Conservation (phyloP, 768 basidiomycete genomes). For the Suillus ampliporus region DNA sequence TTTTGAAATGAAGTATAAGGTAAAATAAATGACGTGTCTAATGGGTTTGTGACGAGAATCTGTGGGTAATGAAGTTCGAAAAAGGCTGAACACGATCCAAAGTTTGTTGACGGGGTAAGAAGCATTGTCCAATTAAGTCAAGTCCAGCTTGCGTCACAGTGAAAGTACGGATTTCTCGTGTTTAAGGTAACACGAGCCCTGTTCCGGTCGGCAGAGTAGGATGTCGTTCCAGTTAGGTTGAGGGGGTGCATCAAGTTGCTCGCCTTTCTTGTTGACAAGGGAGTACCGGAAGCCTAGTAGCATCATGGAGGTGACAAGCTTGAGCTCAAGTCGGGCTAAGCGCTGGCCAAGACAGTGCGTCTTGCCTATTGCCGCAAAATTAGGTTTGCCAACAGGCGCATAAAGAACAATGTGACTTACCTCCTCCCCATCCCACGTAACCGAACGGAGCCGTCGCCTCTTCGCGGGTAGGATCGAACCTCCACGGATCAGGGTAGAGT, state of each 20-base stretch:
- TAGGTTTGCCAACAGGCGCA: slow-evolving; percentile 19
- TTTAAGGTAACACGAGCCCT: slow-evolving; percentile 57
- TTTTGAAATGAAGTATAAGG: slow-evolving; percentile 16
- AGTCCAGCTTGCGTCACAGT: slow-evolving; percentile 29
- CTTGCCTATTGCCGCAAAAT: slow-evolving; percentile 54
- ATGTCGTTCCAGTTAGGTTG: slow-evolving; percentile 83
- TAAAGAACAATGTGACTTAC: slow-evolving; percentile 47
- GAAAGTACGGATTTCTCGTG: slow-evolving; percentile 38
- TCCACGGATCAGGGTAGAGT: slow-evolving; percentile 79
- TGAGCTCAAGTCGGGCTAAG: slow-evolving; percentile 75
- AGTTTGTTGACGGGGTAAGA: slow-evolving; percentile 8
- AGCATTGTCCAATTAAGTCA: slow-evolving; percentile 25
- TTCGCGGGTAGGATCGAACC: slow-evolving; percentile 66
- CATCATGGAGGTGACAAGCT: slow-evolving; percentile 71
- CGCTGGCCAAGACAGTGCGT: slow-evolving; percentile 75
- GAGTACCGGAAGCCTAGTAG: slow-evolving; percentile 65
- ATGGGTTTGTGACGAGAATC: not conserved
- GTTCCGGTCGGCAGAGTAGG: slow-evolving; percentile 66
- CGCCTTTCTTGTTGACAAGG: slow-evolving; percentile 60
- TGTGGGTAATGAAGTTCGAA: slow-evolving; percentile 9
- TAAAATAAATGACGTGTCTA: slow-evolving; percentile 13
- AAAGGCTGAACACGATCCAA: slow-evolving; percentile 15
- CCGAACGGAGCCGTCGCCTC: slow-evolving; percentile 57
- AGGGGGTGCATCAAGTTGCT: slow-evolving; percentile 50
- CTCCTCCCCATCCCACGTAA: slow-evolving; percentile 83